These are phyloP conservation scores for Kodamaea laetipori DNA, from an alignment of 805 yeast genomes.

Conservation along the genomic window DNA sequence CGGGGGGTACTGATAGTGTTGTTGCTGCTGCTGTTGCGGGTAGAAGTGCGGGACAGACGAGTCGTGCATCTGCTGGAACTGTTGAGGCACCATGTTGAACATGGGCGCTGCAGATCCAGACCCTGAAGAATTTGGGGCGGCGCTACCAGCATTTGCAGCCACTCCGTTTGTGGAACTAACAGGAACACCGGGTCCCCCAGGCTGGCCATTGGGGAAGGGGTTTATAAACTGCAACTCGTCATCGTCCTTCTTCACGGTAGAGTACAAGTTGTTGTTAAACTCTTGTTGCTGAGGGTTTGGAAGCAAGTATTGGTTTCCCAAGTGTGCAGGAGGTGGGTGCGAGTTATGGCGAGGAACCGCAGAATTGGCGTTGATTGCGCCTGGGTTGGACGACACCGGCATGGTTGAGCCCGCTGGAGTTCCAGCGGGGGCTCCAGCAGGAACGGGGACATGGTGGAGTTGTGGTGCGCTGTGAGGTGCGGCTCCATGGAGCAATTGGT, in stretches of 20 bases:
- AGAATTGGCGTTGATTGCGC: slow-evolving; percentile 2
- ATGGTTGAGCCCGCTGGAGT: no score
- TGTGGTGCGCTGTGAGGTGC: slow-evolving; percentile 4
- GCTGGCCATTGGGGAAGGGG: slow-evolving; percentile 1
- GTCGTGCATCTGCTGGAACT: slow-evolving; percentile 10
- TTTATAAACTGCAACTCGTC: slow-evolving; percentile 6
- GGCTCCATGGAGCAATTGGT: not conserved
- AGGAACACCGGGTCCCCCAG: not conserved
- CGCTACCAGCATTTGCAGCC: slow-evolving; percentile 7
- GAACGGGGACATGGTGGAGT: slow-evolving; percentile 1
- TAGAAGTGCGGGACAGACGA: no score
- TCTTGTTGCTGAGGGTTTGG: slow-evolving; percentile 14
- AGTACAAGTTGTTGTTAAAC: slow-evolving; percentile 5
- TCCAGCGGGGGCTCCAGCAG: slow-evolving; percentile 2
- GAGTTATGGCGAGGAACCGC: slow-evolving; percentile 16
- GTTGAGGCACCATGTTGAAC: slow-evolving; percentile 7
- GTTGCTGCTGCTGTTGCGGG: slow-evolving; percentile 3
- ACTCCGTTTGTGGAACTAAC: slow-evolving; percentile 3
- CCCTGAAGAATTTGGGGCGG: not conserved
- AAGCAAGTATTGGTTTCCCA: slow-evolving; percentile 6
- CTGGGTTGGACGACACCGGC: slow-evolving; percentile 6
- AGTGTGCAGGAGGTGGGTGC: slow-evolving; percentile 16
- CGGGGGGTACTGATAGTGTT: slow-evolving; percentile 7
- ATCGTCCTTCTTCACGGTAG: slow-evolving; percentile 9
- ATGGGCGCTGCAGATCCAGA: not conserved